phyloP scores from a whole-genome alignment of 1,284 basidiomycete species.

The Malassezia japonica region DNA sequence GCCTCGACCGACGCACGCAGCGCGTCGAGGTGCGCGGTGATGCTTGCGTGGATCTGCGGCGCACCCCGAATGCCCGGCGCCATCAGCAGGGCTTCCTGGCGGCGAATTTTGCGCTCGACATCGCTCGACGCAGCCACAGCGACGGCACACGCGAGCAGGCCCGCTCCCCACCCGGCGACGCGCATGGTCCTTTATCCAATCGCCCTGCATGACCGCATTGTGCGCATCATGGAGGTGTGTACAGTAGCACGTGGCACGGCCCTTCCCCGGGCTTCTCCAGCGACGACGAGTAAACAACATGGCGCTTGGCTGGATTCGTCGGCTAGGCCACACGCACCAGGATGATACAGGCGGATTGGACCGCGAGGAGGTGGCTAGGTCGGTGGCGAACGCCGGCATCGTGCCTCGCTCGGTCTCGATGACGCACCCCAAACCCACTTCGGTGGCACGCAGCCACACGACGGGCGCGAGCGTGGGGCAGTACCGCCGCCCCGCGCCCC shows the following conservation, averaged over 20 bases:
- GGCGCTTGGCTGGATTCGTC: conserved; percentile 5
- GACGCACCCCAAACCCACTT: background rate
- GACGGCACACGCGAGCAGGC: background rate
- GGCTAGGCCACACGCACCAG: background rate
- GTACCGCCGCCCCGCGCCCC: background rate
- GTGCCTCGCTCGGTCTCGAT: background rate
- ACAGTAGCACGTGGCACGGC: too few relatives aligned
- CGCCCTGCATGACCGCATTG: too few relatives aligned
- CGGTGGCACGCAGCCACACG: background rate
- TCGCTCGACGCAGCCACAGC: background rate
- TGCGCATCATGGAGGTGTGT: too few relatives aligned
- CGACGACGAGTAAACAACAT: too few relatives aligned
- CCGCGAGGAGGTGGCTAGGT: background rate
- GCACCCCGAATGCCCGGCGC: background rate
- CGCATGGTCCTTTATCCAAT: too few relatives aligned
- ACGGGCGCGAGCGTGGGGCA: background rate
- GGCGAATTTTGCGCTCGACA: background rate
- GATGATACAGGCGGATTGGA: background rate
- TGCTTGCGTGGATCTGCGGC: background rate
- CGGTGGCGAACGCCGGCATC: background rate
- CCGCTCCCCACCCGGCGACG: too few relatives aligned
- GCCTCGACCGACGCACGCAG: background rate
- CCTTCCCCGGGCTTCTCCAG: too few relatives aligned
- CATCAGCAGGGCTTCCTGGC: background rate
- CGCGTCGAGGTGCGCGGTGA: background rate